Percentiles rank a stretch among this genome's conserved stretches.
These are phyloP conservation scores for Coix lacrymajobi DNA, from an alignment of 176 grass and related monocot genomes.

Conservation along the genomic window DNA sequence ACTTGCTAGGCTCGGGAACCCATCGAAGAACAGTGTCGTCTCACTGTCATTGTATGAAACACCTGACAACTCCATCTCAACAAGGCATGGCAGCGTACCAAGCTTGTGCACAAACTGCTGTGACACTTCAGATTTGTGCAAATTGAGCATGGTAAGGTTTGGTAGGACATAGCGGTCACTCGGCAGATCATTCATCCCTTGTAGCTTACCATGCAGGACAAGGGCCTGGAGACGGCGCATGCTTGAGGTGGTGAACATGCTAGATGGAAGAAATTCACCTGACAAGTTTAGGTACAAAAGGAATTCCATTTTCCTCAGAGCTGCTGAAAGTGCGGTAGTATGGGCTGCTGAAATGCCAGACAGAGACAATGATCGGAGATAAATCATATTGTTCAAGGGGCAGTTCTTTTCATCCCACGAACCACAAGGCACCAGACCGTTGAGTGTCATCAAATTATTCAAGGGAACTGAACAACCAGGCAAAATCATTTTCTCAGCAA, in stretches of 20 bases:
- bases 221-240: conserved; percentile 38
- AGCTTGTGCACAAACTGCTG: conserved; percentile 35
- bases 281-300: conserved; percentile 35
- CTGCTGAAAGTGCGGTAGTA: conserved; percentile 6
- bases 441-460: conserved; percentile 49
- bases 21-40: conserved; percentile 28
- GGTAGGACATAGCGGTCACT: conserved; percentile 29
- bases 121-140: conserved; percentile 24
- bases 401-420: conserved; percentile 24
- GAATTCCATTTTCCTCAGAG: conserved; percentile 40
- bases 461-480: conserved; percentile 20
- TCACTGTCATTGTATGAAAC: conserved; percentile 34
- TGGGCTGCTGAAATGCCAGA: conserved; percentile 31
- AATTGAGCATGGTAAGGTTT: conserved; percentile 28
- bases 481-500: conserved; percentile 37
- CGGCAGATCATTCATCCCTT: conserved; percentile 2
- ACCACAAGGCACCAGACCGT: conserved; percentile 11
- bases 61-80: conserved; percentile 32
- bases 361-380: conserved; percentile 36
- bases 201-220: conserved; percentile 20
- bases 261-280: conserved; percentile 38
- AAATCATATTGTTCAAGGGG: conserved; percentile 39
- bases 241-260: conserved; percentile 30
- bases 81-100: conserved; percentile 29
- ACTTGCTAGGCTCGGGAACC: conserved; percentile 41